A percentile compares a stretch with the other conserved stretches of the same genome.
phyloP scores from a whole-genome alignment of 108 stramenopile genomes.

The Nitzschia putrida region DNA sequence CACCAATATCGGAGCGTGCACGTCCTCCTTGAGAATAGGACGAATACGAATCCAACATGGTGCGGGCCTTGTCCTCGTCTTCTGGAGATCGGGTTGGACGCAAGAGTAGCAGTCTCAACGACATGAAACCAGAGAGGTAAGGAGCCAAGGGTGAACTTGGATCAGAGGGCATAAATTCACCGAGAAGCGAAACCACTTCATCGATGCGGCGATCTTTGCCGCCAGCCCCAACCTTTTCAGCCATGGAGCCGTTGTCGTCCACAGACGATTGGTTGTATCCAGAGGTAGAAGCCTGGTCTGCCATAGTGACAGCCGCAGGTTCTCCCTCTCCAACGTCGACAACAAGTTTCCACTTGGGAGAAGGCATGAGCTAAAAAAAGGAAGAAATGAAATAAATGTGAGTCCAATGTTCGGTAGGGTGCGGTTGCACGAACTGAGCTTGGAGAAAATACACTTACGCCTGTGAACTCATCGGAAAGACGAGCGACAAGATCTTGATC shows the following conservation, averaged over 20 bases:
- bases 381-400: background rate
- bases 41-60: slow-evolving; percentile 78
- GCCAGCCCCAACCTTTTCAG: slow-evolving; percentile 9
- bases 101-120: slow-evolving; percentile 68
- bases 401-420: background rate
- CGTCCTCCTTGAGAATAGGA: slow-evolving; percentile 74
- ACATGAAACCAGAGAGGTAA: slow-evolving; percentile 83
- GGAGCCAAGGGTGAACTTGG: slow-evolving; percentile 63
- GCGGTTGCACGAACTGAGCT: background rate
- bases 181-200: slow-evolving; percentile 79
- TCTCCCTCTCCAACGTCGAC: slow-evolving; percentile 67
- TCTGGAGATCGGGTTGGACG: slow-evolving; percentile 51
- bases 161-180: slow-evolving; percentile 85
- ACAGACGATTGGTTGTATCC: slow-evolving; percentile 1
- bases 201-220: slow-evolving; percentile 50
- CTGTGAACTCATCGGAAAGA: slow-evolving; percentile 72
- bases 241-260: slow-evolving; percentile 18
- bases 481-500: slow-evolving; percentile 68
- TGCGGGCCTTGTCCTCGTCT: slow-evolving; percentile 72
- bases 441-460: slow-evolving; percentile 34
- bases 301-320: slow-evolving; percentile 1
- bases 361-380: slow-evolving; percentile 61
- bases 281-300: slow-evolving; percentile 9
- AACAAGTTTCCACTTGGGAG: slow-evolving; percentile 88
- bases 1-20: slow-evolving; percentile 68